A percentile compares a stretch with the other conserved stretches of the same genome.
Evolutionary conservation across 768 basidiomycete genomes (phyloP).

Genomic region (Tulasnella sp.): DNA sequence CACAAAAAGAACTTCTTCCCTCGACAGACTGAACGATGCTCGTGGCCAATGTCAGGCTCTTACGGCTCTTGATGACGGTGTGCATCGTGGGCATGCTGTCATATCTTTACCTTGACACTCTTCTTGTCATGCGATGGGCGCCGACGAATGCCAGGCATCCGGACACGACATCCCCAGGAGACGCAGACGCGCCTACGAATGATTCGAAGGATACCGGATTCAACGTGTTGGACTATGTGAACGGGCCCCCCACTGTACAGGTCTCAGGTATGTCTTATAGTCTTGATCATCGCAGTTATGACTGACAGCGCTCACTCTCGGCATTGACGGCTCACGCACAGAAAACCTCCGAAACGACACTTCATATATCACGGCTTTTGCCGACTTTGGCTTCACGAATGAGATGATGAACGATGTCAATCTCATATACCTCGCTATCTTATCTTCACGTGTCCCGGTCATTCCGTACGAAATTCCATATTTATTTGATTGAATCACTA

Average conservation of each 20-base stretch:
- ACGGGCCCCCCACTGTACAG: background rate
- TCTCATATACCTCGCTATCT: slow-evolving; percentile 9
- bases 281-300: background rate
- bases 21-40: too few relatives aligned
- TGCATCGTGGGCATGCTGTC: too few relatives aligned
- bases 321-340: background rate
- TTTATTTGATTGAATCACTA: too few relatives aligned
- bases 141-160: too few relatives aligned
- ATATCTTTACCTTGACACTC: too few relatives aligned
- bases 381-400: slow-evolving; percentile 2
- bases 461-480: background rate
- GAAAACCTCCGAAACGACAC: slow-evolving; percentile 7
- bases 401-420: slow-evolving; percentile 8
- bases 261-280: background rate
- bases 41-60: too few relatives aligned
- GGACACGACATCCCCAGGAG: too few relatives aligned
- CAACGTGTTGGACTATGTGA: slow-evolving; percentile 3
- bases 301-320: background rate
- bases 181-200: too few relatives aligned
- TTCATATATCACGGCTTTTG: slow-evolving; percentile 1
- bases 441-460: slow-evolving; percentile 4
- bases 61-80: too few relatives aligned
- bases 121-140: too few relatives aligned
- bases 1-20: too few relatives aligned
- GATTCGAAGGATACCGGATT: background rate